These are phyloP conservation scores for Ambrosia artemisiifolia DNA, from an alignment of 129 eudicot genomes.

Conservation along the genomic window DNA sequence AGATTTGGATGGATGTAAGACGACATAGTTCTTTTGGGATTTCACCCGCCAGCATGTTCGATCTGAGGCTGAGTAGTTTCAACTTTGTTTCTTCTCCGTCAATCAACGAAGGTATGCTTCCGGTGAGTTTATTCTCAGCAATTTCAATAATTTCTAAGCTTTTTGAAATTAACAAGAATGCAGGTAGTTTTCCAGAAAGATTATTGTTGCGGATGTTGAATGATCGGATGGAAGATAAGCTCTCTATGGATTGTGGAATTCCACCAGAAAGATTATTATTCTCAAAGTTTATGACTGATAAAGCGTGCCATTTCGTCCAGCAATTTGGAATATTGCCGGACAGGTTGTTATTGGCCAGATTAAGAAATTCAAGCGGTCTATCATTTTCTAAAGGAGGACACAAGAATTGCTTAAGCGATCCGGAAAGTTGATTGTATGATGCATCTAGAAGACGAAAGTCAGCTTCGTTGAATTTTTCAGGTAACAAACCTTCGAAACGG, in stretches of 20 bases:
- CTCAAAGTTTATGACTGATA: neutral
- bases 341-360: constrained; percentile 16
- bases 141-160: constrained; percentile 25
- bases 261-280: constrained; percentile 32
- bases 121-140: constrained; percentile 19
- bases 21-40: constrained; percentile 37
- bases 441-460: constrained; percentile 1
- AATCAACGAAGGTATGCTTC: constrained; percentile 26
- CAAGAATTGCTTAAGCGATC: constrained; percentile 10
- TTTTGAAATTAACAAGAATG: constrained; percentile 1
- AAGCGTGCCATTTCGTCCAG: neutral
- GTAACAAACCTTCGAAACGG: neutral
- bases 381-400: neutral
- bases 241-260: constrained; percentile 29
- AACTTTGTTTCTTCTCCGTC: constrained; percentile 14
- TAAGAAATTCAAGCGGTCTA: constrained; percentile 5
- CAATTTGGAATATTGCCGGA: constrained; percentile 20
- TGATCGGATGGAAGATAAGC: constrained; percentile 3
- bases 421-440: constrained; percentile 30
- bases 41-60: constrained; percentile 29
- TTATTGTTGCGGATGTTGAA: constrained; percentile 24
- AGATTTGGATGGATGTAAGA: constrained; percentile 34
- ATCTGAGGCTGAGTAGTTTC: constrained; percentile 34
- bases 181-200: constrained; percentile 28
- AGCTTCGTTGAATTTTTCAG: neutral